Evolutionary conservation across 352 stramenopile genomes (phyloP), one percentile per base, ranked within the genome.

Genomic region (Thraustochytrium striatum): DNA sequence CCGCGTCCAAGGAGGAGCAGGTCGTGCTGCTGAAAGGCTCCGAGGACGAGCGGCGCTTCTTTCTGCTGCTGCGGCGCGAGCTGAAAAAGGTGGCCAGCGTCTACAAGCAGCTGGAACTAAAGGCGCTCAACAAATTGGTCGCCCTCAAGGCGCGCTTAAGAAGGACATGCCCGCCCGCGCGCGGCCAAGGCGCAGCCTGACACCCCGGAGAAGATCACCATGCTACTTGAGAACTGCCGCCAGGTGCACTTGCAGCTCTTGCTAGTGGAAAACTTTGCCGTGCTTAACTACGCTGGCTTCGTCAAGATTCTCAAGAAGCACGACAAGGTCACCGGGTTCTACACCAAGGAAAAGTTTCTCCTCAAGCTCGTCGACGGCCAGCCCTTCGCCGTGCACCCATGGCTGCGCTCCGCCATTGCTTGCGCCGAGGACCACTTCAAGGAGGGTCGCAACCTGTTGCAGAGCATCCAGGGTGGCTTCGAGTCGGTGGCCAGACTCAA

Each of bases 261-360:
- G 44, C 80, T 94, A 28, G 84, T 96, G 21, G 89, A 96, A 79
- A 94, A 91, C 16, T 96, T 89, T 82, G 90, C 91, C 16, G 93
- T 95, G 61, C 94, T 96, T 88, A 95, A 91, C 35, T 95, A 94
- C 82, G 92, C 87, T 72, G 86, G 83, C n/a, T 95, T 94, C 84
- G 90, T 85, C 28, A 96, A 96, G 84, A 94, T 94, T 61, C 83
- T 96, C 39, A 96, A 96, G 81, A 95, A 95, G 83, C 91, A 96
- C 82, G 87, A 96, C 84, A 96, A 95, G 82, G 81, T 89, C 8
- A 94, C 89, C 3, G 86, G 87, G 38, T 90, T 88, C 75, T 62
- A 83, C 13, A 94, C 90, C 11, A 81, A 88, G 30, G 86, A 86
- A 25, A 32, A 80, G 43, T 80, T 72, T 61, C 55, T 80, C 3